These are phyloP conservation scores for Neospermospora avenae DNA, from an alignment of 2,329 filamentous ascomycete genomes.

Conservation along the genomic window DNA sequence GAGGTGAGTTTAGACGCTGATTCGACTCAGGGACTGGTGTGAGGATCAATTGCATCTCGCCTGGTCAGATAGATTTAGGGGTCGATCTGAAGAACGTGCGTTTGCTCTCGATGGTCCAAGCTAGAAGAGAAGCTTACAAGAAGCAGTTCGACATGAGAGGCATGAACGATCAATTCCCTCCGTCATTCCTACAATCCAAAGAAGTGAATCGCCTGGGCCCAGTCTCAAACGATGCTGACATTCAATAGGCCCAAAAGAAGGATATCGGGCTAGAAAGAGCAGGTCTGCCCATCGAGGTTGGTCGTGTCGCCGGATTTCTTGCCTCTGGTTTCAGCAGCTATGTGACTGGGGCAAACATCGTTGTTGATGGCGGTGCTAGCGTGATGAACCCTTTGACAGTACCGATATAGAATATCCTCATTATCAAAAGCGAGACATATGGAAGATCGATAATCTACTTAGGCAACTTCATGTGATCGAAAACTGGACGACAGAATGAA, in stretches of 20 bases:
- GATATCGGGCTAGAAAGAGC: slow-evolving; percentile 56
- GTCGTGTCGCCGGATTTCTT: slow-evolving; percentile 57
- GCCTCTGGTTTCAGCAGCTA: slow-evolving; percentile 61
- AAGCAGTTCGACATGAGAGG: slow-evolving; percentile 46
- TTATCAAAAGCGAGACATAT: background rate
- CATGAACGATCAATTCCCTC: slow-evolving; percentile 52
- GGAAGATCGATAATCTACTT: background rate
- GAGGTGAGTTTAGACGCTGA: background rate
- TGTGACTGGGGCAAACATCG: slow-evolving; percentile 58
- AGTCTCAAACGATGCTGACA: background rate
- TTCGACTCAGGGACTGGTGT: slow-evolving; percentile 46
- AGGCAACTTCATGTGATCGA: background rate
- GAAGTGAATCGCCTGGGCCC: slow-evolving; percentile 35
- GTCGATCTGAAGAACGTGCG: slow-evolving; percentile 43
- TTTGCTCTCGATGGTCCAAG: background rate
- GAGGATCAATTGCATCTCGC: slow-evolving; percentile 52
- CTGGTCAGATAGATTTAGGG: slow-evolving; percentile 41
- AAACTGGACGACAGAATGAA: too few species aligned
- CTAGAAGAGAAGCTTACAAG: background rate
- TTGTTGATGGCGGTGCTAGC: slow-evolving; percentile 57
- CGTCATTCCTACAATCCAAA: slow-evolving; percentile 48
- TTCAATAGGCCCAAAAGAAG: slow-evolving; percentile 41
- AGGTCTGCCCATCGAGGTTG: slow-evolving; percentile 56
- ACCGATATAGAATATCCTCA: slow-evolving; percentile 32
- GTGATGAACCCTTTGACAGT: slow-evolving; percentile 43